These are phyloP conservation scores for Colletotrichum brevisporum DNA, from an alignment of 2,329 filamentous ascomycete genomes.

Conservation along the genomic window DNA sequence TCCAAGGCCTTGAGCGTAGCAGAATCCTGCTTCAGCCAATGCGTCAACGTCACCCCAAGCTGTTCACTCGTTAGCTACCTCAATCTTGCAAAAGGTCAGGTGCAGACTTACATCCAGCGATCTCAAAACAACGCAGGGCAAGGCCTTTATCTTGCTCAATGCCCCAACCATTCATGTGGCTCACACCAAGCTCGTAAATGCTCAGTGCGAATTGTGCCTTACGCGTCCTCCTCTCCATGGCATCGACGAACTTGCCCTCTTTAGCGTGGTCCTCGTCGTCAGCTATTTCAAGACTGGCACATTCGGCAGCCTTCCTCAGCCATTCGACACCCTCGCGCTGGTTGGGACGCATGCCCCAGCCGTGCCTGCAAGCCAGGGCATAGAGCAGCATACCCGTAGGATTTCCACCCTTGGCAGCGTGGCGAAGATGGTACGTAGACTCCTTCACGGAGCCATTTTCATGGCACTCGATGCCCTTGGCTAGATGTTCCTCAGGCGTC, in stretches of 20 bases:
- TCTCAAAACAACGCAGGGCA: constrained; percentile 94
- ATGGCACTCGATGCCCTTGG: constrained; percentile 91
- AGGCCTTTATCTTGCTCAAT: constrained; percentile 92
- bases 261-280: constrained; percentile 81
- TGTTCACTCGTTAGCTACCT: constrained; percentile 47
- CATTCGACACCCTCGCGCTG: constrained; percentile 91
- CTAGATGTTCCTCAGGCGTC: constrained; percentile 88
- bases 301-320: constrained; percentile 92
- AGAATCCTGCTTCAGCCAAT: constrained; percentile 93
- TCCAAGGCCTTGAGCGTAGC: constrained; percentile 92
- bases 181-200: constrained; percentile 96
- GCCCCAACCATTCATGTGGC: constrained; percentile 98
- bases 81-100: background rate
- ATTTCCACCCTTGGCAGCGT: constrained; percentile 87
- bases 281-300: constrained; percentile 84
- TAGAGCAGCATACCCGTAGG: constrained; percentile 97
- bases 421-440: constrained; percentile 94
- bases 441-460: constrained; percentile 90
- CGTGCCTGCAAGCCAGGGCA: constrained; percentile 93
- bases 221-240: constrained; percentile 82
- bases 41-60: constrained; percentile 97
- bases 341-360: constrained; percentile 97
- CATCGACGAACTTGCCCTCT: constrained; percentile 74
- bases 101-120: constrained; percentile 81
- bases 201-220: constrained; percentile 95